These are phyloP conservation scores for Pezizomycotina sp. DNA, from an alignment of 2,329 filamentous ascomycete genomes.

Conservation along the genomic window DNA sequence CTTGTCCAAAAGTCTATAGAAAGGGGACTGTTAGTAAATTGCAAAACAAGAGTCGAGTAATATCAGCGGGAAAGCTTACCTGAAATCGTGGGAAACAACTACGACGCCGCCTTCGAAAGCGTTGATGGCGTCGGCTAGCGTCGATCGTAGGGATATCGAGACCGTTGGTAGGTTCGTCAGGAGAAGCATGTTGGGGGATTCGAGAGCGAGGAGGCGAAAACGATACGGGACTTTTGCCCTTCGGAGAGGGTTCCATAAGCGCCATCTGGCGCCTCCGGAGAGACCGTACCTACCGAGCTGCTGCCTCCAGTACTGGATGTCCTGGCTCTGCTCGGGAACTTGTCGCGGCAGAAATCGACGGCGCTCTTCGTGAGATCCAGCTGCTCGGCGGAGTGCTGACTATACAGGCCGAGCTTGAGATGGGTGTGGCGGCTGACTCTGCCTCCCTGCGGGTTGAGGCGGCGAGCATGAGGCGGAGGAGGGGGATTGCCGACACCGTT, in stretches of 20 bases:
- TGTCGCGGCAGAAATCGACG: slow-evolving; percentile 93
- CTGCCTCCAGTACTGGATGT: slow-evolving; percentile 99
- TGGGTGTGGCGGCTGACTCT: slow-evolving; percentile 84
- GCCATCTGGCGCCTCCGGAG: slow-evolving; percentile 88
- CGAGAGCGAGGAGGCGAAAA: slow-evolving; percentile 93
- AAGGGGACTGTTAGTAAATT: slow-evolving; percentile 27
- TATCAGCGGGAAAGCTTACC: slow-evolving; percentile 48
- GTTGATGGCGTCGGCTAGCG: slow-evolving; percentile 94
- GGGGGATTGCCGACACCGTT: slow-evolving; percentile 99
- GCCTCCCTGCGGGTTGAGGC: slow-evolving; percentile 70
- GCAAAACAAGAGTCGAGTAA: not conserved
- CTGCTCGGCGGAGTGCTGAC: slow-evolving; percentile 95
- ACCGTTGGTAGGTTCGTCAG: slow-evolving; percentile 98
- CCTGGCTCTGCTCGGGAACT: slow-evolving; percentile 78
- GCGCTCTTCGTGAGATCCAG: slow-evolving; percentile 95
- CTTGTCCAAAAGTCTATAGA: slow-evolving; percentile 75
- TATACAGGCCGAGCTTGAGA: slow-evolving; percentile 96
- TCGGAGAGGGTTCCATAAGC: slow-evolving; percentile 93
- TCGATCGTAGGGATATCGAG: slow-evolving; percentile 98
- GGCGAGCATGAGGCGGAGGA: slow-evolving; percentile 82
- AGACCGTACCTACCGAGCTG: slow-evolving; percentile 91
- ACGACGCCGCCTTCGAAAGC: slow-evolving; percentile 91
- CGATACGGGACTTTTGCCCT: slow-evolving; percentile 94
- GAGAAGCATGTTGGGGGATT: slow-evolving; percentile 90
- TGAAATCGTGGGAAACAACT: slow-evolving; percentile 97